Evolutionary conservation across 805 yeast genomes (phyloP).

Genomic region (Naumovozyma baii): DNA sequence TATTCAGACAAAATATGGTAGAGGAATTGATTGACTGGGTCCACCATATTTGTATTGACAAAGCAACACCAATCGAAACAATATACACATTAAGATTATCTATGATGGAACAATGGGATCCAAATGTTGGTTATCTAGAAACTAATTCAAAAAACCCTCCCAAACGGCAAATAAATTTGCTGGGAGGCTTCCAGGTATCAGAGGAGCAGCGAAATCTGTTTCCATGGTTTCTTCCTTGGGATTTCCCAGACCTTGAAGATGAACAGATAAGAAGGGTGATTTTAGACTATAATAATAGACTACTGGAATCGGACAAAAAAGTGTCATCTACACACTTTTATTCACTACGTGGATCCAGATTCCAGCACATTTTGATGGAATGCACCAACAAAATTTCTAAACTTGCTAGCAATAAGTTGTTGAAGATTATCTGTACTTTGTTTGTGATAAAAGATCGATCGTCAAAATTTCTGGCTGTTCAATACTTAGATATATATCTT

Average conservation of each 20-base stretch:
- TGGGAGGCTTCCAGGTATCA: slow-evolving; percentile 25
- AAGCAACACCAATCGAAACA: slow-evolving; percentile 3
- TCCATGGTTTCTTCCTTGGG: slow-evolving; percentile 26
- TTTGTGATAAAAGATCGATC: slow-evolving; percentile 35
- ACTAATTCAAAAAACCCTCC: neutral
- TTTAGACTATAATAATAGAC: slow-evolving; percentile 16
- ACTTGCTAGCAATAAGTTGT: slow-evolving; percentile 11
- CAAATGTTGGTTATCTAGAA: slow-evolving; percentile 5
- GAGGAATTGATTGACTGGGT: slow-evolving; percentile 22
- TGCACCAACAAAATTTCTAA: slow-evolving; percentile 14
- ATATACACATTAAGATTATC: slow-evolving; percentile 16
- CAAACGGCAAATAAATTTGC: slow-evolving; percentile 15
- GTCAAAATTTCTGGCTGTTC: slow-evolving; percentile 43
- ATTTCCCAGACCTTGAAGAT: slow-evolving; percentile 13
- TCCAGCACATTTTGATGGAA: slow-evolving; percentile 31
- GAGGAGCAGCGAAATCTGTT: slow-evolving; percentile 14
- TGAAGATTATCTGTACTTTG: slow-evolving; percentile 15
- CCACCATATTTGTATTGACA: slow-evolving; percentile 9
- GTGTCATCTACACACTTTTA: slow-evolving; percentile 11
- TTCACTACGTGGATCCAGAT: slow-evolving; percentile 33
- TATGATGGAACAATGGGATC: slow-evolving; percentile 18
- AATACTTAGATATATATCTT: slow-evolving; percentile 79
- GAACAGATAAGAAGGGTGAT: slow-evolving; percentile 8
- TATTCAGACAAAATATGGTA: slow-evolving; percentile 17
- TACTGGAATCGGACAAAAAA: slow-evolving; percentile 11